Percentiles rank a stretch among this genome's conserved stretches.
phyloP scores from a whole-genome alignment of 345 rosid genomes.

The Reutealis trisperma region DNA sequence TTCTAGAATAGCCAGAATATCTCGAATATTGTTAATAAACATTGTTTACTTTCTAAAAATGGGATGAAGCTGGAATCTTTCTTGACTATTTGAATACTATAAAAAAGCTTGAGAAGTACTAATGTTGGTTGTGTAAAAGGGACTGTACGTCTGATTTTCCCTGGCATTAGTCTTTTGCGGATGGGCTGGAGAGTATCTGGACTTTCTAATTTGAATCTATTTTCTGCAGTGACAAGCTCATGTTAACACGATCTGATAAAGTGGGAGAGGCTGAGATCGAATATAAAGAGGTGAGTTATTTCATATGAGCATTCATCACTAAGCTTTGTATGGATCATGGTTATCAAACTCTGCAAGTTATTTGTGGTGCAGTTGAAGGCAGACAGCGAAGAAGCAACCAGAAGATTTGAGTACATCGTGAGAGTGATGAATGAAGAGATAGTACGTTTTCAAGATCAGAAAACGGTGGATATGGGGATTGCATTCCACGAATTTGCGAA shows the following conservation, averaged over 20 bases:
- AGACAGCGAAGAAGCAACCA: conserved; percentile 77
- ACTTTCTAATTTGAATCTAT: neutral
- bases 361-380: conserved; percentile 65
- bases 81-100: neutral
- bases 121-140: neutral
- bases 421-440: conserved; percentile 85
- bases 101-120: neutral
- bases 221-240: conserved; percentile 79
- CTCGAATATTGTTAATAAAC: neutral
- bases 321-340: neutral
- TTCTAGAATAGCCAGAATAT: neutral
- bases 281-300: conserved; percentile 68
- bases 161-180: neutral
- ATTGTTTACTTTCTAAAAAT: too few relatives aligned
- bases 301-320: neutral
- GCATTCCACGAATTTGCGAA: conserved; percentile 90
- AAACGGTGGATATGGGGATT: conserved; percentile 79
- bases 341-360: conserved; percentile 8
- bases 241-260: conserved; percentile 86
- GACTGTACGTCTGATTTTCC: too few relatives aligned
- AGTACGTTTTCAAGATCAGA: conserved; percentile 84
- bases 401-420: conserved; percentile 72
- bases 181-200: neutral
- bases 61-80: neutral
- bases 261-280: conserved; percentile 89